A percentile compares a stretch with the other conserved stretches of the same genome.
phyloP scores from a whole-genome alignment of 306 rosid species.

The Neltuma alba region DNA sequence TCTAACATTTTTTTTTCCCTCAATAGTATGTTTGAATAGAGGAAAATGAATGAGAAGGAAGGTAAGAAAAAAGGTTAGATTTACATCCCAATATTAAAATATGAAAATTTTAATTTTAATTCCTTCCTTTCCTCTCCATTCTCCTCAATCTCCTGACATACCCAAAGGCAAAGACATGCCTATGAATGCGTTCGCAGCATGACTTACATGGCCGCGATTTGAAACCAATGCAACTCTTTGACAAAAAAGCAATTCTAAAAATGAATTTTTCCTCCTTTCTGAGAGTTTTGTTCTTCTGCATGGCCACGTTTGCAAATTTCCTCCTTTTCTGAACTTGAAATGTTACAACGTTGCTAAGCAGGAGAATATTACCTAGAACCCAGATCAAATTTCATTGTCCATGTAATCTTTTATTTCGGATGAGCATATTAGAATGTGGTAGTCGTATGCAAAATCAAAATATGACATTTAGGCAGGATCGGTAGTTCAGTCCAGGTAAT shows the following conservation, averaged over 20 bases:
- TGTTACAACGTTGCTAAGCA: not conserved
- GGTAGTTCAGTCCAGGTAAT: not conserved
- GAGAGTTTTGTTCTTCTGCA: not conserved
- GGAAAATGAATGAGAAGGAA: not conserved
- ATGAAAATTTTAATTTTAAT: too few species aligned
- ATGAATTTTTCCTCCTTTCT: not conserved
- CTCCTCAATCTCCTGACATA: too few species aligned
- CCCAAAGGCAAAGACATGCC: not conserved
- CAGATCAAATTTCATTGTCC: slow-evolving; percentile 24
- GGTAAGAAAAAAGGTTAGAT: too few species aligned
- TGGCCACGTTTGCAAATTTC: not conserved
- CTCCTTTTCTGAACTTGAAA: not conserved
- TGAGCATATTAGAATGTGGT: not conserved
- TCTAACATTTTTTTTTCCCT: not conserved
- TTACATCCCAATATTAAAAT: too few species aligned
- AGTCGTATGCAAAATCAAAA: not conserved
- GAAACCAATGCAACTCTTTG: slow-evolving; percentile 1
- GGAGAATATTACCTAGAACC: not conserved
- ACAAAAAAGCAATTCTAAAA: not conserved
- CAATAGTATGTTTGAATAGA: not conserved
- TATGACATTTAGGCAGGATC: slow-evolving; percentile 2
- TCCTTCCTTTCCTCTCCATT: not conserved
- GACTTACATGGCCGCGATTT: not conserved
- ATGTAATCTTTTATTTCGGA: not conserved
- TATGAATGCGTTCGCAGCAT: not conserved